Conservation (phyloP, 1,284 basidiomycete species). For the Trichosporon faecale region DNA sequence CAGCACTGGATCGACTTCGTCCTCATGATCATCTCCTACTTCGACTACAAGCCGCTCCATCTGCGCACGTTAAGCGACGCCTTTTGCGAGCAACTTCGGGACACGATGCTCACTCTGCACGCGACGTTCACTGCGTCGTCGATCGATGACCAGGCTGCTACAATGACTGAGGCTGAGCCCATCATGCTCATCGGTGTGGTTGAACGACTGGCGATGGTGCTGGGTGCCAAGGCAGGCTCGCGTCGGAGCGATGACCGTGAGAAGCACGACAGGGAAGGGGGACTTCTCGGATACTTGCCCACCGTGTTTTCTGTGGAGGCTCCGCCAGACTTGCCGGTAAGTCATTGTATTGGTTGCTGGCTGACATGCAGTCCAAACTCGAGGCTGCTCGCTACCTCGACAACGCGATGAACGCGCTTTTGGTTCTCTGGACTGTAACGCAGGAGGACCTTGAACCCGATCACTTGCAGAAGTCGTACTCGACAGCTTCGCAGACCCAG, state of each 20-base stretch:
- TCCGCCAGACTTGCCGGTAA: constrained; percentile 30
- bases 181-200: constrained; percentile 76
- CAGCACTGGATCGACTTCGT: constrained; percentile 98
- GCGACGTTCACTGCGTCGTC: constrained; percentile 44
- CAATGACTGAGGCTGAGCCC: constrained; percentile 74
- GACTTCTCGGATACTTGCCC: constrained; percentile 51
- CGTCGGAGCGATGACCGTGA: constrained; percentile 45
- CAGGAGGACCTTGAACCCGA: background rate
- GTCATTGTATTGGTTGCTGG: background rate
- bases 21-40: constrained; percentile 76
- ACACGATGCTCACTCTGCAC: constrained; percentile 53
- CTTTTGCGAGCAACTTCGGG: constrained; percentile 69
- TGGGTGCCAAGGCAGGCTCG: constrained; percentile 32
- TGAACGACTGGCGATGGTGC: constrained; percentile 71
- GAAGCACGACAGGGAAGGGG: constrained; percentile 52
- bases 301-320: constrained; percentile 51
- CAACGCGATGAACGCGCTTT: constrained; percentile 38
- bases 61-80: constrained; percentile 78
- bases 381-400: constrained; percentile 37
- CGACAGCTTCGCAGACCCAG: constrained; percentile 42
- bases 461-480: background rate
- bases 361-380: constrained; percentile 22
- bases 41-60: constrained; percentile 57
- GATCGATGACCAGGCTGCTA: constrained; percentile 41
- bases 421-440: constrained; percentile 42